Conservation (phyloP, 495 filamentous ascomycete genomes). For the Polyplosphaeria fusca region DNA sequence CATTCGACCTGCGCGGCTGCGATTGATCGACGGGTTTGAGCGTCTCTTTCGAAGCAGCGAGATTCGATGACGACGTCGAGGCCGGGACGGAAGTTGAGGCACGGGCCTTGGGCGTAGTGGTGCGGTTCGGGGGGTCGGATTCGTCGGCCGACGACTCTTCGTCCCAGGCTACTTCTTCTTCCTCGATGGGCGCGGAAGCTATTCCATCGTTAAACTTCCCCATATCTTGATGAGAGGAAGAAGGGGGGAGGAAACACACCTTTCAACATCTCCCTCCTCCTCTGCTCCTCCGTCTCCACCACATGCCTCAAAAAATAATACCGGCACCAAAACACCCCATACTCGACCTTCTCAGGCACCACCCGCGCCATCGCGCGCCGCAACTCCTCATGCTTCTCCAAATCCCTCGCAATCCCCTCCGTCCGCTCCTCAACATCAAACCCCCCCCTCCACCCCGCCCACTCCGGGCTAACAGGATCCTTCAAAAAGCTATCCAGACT, state of each 20-base stretch:
- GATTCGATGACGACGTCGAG: constrained; percentile 22
- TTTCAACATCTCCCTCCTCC: constrained; percentile 85
- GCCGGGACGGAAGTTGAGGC: too few species aligned
- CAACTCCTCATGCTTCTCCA: constrained; percentile 86
- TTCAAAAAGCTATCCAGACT: constrained; percentile 78
- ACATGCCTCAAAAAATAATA: constrained; percentile 96
- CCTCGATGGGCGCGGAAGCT: constrained; percentile 46
- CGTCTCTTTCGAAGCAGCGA: constrained; percentile 32
- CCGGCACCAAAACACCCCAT: constrained; percentile 85
- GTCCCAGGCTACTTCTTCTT: constrained; percentile 83
- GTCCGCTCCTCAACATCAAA: constrained; percentile 86
- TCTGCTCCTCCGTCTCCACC: constrained; percentile 91
- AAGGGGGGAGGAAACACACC: constrained; percentile 52
- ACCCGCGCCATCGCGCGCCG: constrained; percentile 90
- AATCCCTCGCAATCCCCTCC: constrained; percentile 72
- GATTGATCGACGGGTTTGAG: constrained; percentile 36
- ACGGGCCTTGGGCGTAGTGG: too few species aligned
- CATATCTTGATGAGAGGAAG: neutral
- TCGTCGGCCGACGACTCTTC: constrained; percentile 66
- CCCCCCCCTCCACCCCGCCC: constrained; percentile 65
- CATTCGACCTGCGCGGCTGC: constrained; percentile 75
- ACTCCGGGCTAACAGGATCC: constrained; percentile 74
- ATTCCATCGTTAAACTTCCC: constrained; percentile 3
- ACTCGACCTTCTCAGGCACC: constrained; percentile 85
- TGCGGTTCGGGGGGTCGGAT: constrained; percentile 24